Evolutionary conservation across 441 rosid species (phyloP), one percentile per base, ranked within the genome.

Genomic region (Capsella rubella): DNA sequence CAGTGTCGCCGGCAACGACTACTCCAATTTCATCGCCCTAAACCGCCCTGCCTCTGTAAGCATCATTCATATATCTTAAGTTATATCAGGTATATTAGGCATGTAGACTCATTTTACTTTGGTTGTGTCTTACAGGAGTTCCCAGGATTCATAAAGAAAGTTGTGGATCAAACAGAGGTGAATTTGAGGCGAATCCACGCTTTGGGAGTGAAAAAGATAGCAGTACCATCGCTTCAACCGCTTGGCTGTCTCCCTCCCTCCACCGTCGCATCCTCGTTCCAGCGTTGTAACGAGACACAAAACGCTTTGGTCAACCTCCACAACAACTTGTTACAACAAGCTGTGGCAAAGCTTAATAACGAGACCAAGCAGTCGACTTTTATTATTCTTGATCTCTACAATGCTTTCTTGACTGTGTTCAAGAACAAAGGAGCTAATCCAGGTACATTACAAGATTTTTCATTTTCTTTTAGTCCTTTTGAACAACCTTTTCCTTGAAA

Each of bases 1-100:
- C 58, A 79, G 87, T 27, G 71, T 86, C 42, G 79, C 90, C 8
- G 97, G 98, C 70, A 93, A 93, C 54, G 98, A 92, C 72, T 92
- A 92, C 63, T 53, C 82, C 4, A 39, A 73, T 63, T 92, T 81
- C 78, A 10, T 79, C 43, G 32, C 82, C 51, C 78, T 11, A n/a
- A 84, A 84, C 43, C 89, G 88, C 75, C 68, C 93, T 15, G 11
- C 54, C 49, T 49, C 82, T 53, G 99, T 92, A 82, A 71, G 83
- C 2, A 18, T 37, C 40, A 37, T 25, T 14, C 14, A 16, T 8
- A 15, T 8, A 15, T n/a, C 14, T 5, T 43, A 1, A 6, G 37
- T 34, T 34, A 6, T 1, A 0, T 6, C 37, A 34, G 6, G 37
- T 34, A 34, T 31, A 31, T 34, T 21, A 21, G 25, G 2, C 25